Base-by-base conservation (phyloP, 176 grass and related monocot genomes). In the Themeda triandra region DNA sequence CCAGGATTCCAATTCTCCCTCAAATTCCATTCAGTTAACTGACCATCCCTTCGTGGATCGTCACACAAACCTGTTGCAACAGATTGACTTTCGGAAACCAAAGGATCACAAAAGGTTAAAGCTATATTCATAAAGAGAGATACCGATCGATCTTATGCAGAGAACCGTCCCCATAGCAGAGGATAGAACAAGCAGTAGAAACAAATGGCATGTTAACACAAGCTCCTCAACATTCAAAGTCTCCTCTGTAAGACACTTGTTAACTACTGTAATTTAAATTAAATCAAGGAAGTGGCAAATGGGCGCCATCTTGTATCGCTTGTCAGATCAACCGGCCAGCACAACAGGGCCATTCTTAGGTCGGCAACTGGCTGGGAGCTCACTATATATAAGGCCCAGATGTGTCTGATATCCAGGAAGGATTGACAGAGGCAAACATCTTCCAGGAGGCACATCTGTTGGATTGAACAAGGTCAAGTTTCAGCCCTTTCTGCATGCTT, bases 161-260 rank as follows among this genome's bases (percentile, higher is more conserved):
- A 86, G 88, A 89, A 87, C 88, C 75, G 75, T 92, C 91, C 35
- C 87, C 89, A 56, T 92, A 93, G 78, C 89, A 89, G 25, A 98
- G 18, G 56, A 98, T 82, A 84, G 93, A 95, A 78, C 93, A 95
- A 48, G 89, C 83, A 75, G 89, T 77, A 54, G 83, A 87, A 90
- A 90, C 85, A 92, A 95, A 95, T 76, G 91, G 48, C 71, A 89
- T 71, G 84, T 80, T 88, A 70, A 98, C 62, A 77, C 62, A 77
- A 98, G 89, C 56, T 91, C 92, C 80, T 93, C 91, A 67, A 98
- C 91, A 90, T 92, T 86, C 25, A 98, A 89, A 36, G 92, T 95
- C 23, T 92, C 96, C 76, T 98, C 96, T 76, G 87, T 81, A 73
- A 95, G 82, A 79, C 93, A 98, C 68, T 95, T 95, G 76, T 88